Evolutionary conservation across 805 yeast species (phyloP).

Genomic region (Myxozyma nipponensis): DNA sequence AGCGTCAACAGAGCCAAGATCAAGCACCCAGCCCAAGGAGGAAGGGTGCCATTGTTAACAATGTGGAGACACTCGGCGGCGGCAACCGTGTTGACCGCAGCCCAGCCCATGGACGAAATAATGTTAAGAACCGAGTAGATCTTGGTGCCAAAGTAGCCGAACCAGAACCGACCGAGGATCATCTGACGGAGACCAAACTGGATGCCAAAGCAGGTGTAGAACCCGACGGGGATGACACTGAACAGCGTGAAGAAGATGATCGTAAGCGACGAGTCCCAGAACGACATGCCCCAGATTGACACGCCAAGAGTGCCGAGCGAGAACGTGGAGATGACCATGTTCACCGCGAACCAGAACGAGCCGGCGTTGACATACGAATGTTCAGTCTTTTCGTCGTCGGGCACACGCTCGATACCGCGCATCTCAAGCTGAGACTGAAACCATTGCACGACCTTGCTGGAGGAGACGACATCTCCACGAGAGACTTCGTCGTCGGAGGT

Average conservation of each 20-base stretch:
- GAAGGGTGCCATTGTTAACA: slow-evolving; percentile 62
- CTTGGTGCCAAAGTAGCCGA: slow-evolving; percentile 65
- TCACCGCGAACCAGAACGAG: slow-evolving; percentile 88
- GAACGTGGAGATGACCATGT: slow-evolving; percentile 78
- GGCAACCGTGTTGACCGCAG: slow-evolving; percentile 86
- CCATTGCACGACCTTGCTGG: background rate
- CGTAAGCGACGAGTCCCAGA: slow-evolving; percentile 64
- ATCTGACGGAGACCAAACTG: slow-evolving; percentile 84
- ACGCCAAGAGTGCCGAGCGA: slow-evolving; percentile 72
- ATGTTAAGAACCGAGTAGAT: slow-evolving; percentile 72
- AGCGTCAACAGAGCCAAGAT: slow-evolving; percentile 63
- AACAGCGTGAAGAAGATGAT: slow-evolving; percentile 70
- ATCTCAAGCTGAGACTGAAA: slow-evolving; percentile 41
- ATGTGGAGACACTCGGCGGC: slow-evolving; percentile 79
- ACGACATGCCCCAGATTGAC: slow-evolving; percentile 60
- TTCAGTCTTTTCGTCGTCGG: slow-evolving; percentile 73
- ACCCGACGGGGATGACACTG: slow-evolving; percentile 78
- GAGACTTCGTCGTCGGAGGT: background rate
- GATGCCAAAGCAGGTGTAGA: slow-evolving; percentile 77
- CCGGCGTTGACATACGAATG: slow-evolving; percentile 65
- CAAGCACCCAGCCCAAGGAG: slow-evolving; percentile 89
- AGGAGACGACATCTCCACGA: background rate
- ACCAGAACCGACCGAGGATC: slow-evolving; percentile 70
- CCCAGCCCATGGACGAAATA: slow-evolving; percentile 92
- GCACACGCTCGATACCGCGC: slow-evolving; percentile 76